Evolutionary conservation across 768 basidiomycete species (phyloP).

Genomic region (Leccinum subgranulosum): DNA sequence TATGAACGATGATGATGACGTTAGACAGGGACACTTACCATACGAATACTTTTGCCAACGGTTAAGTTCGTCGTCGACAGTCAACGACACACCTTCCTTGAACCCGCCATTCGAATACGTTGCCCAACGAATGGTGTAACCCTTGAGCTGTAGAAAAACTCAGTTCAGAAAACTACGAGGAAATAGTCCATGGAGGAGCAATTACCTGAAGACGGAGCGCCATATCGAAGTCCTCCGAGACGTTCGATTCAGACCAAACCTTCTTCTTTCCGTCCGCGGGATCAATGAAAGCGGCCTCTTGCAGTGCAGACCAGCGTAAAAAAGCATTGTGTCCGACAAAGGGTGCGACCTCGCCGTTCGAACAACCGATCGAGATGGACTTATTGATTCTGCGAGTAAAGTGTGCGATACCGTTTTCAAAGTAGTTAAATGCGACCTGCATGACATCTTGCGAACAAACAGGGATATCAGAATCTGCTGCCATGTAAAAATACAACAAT

Average conservation of each 20-base stretch:
- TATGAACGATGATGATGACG: background rate
- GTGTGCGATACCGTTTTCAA: constrained; percentile 90
- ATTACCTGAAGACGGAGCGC: constrained; percentile 51
- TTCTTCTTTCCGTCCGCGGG: constrained; percentile 54
- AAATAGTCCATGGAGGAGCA: background rate
- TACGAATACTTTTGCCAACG: constrained; percentile 91
- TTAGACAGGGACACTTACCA: constrained; percentile 40
- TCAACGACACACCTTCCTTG: constrained; percentile 90
- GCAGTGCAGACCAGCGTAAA: constrained; percentile 86
- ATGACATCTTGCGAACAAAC: constrained; percentile 59
- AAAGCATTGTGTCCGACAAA: constrained; percentile 91
- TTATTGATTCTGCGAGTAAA: constrained; percentile 91
- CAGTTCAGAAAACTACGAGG: background rate
- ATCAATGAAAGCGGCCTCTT: constrained; percentile 79
- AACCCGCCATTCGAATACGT: constrained; percentile 85
- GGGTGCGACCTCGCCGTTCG: constrained; percentile 73
- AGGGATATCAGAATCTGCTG: constrained; percentile 25
- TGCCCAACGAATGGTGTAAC: constrained; percentile 51
- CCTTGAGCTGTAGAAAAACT: constrained; percentile 46
- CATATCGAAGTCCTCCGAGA: constrained; percentile 73
- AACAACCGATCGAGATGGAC: constrained; percentile 73
- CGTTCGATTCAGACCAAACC: constrained; percentile 66
- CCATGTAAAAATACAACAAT: background rate
- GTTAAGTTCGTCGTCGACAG: constrained; percentile 88
- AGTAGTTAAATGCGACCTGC: constrained; percentile 86